These are phyloP conservation scores for Lipomyces sp. DNA, from an alignment of 805 yeast genomes.

Conservation along the genomic window DNA sequence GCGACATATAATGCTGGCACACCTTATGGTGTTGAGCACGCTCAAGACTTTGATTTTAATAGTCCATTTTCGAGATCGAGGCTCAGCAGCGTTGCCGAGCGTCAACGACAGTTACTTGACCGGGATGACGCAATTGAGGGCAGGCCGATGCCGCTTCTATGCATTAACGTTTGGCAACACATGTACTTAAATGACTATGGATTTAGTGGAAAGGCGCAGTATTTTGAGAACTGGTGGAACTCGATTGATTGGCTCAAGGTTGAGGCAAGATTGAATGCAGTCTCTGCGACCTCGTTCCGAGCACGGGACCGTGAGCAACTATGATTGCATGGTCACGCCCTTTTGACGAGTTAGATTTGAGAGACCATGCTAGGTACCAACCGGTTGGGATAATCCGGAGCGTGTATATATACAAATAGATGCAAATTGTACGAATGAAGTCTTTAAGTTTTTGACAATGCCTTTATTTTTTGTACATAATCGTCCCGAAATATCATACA, in stretches of 20 bases:
- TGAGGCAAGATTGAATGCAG: constrained; percentile 24
- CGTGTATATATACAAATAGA: not conserved
- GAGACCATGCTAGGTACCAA: not conserved
- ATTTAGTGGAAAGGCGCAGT: constrained; percentile 68
- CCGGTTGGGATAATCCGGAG: not conserved
- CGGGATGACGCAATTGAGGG: constrained; percentile 54
- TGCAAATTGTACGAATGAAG: not conserved
- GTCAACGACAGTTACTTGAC: constrained; percentile 12
- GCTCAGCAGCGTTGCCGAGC: constrained; percentile 4
- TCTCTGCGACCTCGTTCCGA: constrained; percentile 3
- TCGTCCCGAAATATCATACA: not conserved
- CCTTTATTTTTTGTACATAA: not conserved
- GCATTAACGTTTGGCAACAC: constrained; percentile 84
- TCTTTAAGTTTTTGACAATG: not conserved
- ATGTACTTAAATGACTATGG: constrained; percentile 90
- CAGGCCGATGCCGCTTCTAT: constrained; percentile 63
- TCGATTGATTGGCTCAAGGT: constrained; percentile 72
- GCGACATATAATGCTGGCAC: constrained; percentile 91
- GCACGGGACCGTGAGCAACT: constrained; percentile 1
- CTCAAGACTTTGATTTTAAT: constrained; percentile 76
- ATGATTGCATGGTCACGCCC: not conserved
- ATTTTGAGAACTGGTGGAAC: constrained; percentile 74
- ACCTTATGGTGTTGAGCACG: constrained; percentile 64
- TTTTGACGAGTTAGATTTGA: not conserved
- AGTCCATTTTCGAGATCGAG: constrained; percentile 57